These are phyloP conservation scores for Umbilicaria muhlenbergii DNA, from an alignment of 495 filamentous ascomycete species.

Conservation along the genomic window DNA sequence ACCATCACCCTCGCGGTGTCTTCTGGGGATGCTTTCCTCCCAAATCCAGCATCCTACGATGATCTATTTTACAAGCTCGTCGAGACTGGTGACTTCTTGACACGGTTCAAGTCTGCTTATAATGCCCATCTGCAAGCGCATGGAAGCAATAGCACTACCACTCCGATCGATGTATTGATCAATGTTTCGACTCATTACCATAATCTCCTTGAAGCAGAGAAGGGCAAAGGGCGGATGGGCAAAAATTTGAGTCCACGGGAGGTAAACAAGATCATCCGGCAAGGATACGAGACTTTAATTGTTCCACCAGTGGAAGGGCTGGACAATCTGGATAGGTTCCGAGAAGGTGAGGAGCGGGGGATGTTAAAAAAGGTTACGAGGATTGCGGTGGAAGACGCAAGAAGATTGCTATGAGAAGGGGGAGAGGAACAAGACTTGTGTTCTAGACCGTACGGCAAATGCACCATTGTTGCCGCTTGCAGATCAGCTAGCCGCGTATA, in stretches of 20 bases:
- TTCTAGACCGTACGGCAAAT: background rate
- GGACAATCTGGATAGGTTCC: slow-evolving; percentile 42
- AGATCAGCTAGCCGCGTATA: slow-evolving; percentile 1
- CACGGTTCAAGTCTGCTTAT: slow-evolving; percentile 72
- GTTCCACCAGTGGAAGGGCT: slow-evolving; percentile 73
- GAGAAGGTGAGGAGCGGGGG: slow-evolving; percentile 61
- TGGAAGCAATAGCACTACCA: slow-evolving; percentile 13
- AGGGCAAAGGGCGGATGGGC: slow-evolving; percentile 24
- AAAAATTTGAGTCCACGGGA: slow-evolving; percentile 65
- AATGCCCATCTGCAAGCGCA: slow-evolving; percentile 7
- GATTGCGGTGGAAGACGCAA: slow-evolving; percentile 55
- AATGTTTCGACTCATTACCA: slow-evolving; percentile 79
- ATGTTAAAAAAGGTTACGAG: slow-evolving; percentile 77
- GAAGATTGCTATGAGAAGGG: slow-evolving; percentile 4
- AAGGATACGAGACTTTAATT: slow-evolving; percentile 85
- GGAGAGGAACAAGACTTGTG: too few species aligned
- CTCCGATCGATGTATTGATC: slow-evolving; percentile 68
- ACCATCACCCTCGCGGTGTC: slow-evolving; percentile 79
- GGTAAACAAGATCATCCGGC: slow-evolving; percentile 82
- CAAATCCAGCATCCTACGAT: slow-evolving; percentile 75
- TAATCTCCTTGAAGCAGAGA: slow-evolving; percentile 53
- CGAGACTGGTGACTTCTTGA: slow-evolving; percentile 71
- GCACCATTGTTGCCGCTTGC: background rate
- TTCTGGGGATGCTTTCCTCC: slow-evolving; percentile 82
- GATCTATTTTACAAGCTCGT: slow-evolving; percentile 97